Evolutionary conservation across 2,329 filamentous ascomycete species (phyloP), one percentile per base, ranked within the genome.

Genomic region (Paecilomyces sp.): DNA sequence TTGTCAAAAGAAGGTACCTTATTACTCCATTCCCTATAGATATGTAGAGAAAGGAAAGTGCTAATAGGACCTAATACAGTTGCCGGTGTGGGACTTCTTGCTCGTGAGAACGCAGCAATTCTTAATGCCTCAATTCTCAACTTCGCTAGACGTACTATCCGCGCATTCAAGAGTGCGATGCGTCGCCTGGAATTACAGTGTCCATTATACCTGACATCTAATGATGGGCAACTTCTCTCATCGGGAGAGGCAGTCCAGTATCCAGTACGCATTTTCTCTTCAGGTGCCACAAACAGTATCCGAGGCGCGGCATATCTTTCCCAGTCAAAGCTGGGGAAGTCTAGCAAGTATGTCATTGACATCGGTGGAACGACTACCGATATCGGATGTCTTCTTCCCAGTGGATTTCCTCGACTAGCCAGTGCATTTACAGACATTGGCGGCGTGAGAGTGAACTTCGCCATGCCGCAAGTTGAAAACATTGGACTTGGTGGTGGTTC

Each of bases 341-440:
- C 56, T 70, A 65, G 36, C 61, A 77, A 73, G 59, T 77, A 63
- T 60, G 85, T 88, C 0, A 81, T 88, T 1, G 86, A 89, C 65
- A 83, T 89, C 57, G 86, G 86, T 0, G 86, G 86, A 2, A 89
- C 86, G 0, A 88, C 86, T 0, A 83, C 85, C 0, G 86, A 88
- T 63, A 83, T 87, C 11, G 85, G 86, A 0, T 70, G 87, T 0
- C 70, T 89, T 3, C 77, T 85, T 6, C 77, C 81, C 0, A 87
- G 82, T 55, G 86, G 86, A 0, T 86, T 88, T 56, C 87, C 86
- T 0, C 78, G 85, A 33, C 83, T 87, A 68, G 81, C 84, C 56
- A 82, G 85, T 4, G 84, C 85, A 0, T 88, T 85, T 62, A 85
- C 82, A 34, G 81, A 86, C 33, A 74, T 88, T 2, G 83, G 82